Percentiles rank a stretch among this genome's conserved stretches.
phyloP scores from a whole-genome alignment of 192 early-diverging fungal genomes.

The Helicostylum pulchrum region DNA sequence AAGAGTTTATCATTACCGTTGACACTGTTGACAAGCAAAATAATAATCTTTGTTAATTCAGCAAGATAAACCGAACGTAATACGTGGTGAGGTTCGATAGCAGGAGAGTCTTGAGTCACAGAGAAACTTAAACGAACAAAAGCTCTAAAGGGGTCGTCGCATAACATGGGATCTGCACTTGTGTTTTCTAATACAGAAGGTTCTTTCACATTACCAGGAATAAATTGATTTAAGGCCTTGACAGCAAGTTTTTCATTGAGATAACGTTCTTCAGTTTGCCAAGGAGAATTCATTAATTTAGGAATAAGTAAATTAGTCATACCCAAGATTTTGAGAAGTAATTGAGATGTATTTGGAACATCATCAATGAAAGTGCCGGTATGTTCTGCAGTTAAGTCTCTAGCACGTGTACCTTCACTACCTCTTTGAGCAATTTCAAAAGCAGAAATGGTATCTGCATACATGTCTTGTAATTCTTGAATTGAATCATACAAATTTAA shows the following conservation, averaged over 20 bases:
- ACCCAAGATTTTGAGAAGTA: constrained; percentile 65
- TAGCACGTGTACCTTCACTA: constrained; percentile 38
- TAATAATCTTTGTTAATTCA: constrained; percentile 66
- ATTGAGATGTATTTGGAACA: constrained; percentile 59
- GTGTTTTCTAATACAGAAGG: not conserved
- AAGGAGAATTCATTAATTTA: constrained; percentile 2
- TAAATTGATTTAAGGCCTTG: constrained; percentile 1
- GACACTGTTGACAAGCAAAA: constrained; percentile 46
- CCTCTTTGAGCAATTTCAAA: constrained; percentile 75
- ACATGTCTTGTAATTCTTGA: constrained; percentile 53
- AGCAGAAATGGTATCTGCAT: constrained; percentile 64
- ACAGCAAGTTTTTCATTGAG: constrained; percentile 11
- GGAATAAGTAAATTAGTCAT: constrained; percentile 42
- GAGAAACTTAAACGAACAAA: constrained; percentile 64
- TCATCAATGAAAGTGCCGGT: constrained; percentile 59
- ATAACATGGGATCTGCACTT: constrained; percentile 50
- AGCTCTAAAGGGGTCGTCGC: constrained; percentile 65
- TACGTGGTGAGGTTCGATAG: constrained; percentile 60
- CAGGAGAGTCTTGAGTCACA: not conserved
- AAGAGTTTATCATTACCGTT: not conserved
- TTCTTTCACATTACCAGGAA: not conserved
- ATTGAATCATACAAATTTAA: constrained; percentile 20
- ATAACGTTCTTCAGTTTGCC: not conserved
- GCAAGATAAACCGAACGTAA: constrained; percentile 62
- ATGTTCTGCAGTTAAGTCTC: constrained; percentile 26